Base-by-base conservation (phyloP, 306 rosid genomes). In the Prunus davidiana region DNA sequence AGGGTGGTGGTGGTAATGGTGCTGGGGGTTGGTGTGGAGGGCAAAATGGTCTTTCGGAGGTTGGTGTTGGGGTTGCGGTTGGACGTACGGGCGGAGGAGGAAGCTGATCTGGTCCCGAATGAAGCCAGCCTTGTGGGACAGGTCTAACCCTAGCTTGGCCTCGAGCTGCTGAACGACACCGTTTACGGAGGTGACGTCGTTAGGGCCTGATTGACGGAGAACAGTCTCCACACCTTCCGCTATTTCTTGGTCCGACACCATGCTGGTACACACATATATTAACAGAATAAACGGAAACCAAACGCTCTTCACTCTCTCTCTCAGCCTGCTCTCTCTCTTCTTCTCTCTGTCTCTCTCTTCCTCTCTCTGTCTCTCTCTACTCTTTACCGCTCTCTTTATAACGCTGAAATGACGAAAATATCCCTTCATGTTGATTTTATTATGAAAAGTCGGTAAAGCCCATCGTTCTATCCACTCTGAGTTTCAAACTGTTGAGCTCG, bases 161-260 rank as follows among this genome's bases (percentile, higher is more conserved):
- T 86, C 96, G 1, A 88, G 84, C 85, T 87, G 93, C 78, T 85
- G 86, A 74, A 91, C 91, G 83, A 91, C 89, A 52, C 82, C 90
- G 88, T 74, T 82, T 66, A 91, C 41, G 46, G 93, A 76, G 6
- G 88, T 82, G 19, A 88, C 71, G 64, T 87, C 80, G 90, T 81
- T 91, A 2, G 88, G 90, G 69, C 85, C 88, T 1, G 89, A 78
- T 69, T 85, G 89, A 74, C 89, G 92, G 22, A 91, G 89, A 51
- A 91, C 77, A 45, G 86, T 81, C 82, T 91, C 91, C 63, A 91
- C 96, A 25, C 86, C 90, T 86, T 82, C 71, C 10, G 96, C 96
- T 74, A 90, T 80, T 34, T 90, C 96, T 66, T 90, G 83, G 87
- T 90, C 96, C 74, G 93, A 83, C 88, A 82, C 90, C 93, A 88